These are phyloP conservation scores for Penicillium egyptiacum DNA, from an alignment of 495 filamentous ascomycete species.

Conservation along the genomic window DNA sequence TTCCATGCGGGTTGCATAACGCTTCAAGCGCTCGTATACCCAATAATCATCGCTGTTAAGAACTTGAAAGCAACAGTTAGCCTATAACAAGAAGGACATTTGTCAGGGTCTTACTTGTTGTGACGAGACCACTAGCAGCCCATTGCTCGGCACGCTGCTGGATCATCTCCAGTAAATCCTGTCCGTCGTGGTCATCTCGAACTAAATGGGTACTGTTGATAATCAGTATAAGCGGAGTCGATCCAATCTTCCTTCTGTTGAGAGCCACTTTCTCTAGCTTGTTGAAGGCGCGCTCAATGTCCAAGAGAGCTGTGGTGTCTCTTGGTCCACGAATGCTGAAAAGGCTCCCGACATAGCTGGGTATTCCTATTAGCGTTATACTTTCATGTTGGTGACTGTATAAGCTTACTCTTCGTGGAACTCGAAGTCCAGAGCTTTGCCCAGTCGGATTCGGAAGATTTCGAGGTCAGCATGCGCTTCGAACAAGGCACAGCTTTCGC, in stretches of 20 bases:
- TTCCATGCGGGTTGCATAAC: slow-evolving; percentile 88
- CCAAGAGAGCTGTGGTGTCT: slow-evolving; percentile 84
- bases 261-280: slow-evolving; percentile 95
- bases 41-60: slow-evolving; percentile 97
- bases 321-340: slow-evolving; percentile 93
- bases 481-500: slow-evolving; percentile 85
- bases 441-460: slow-evolving; percentile 88
- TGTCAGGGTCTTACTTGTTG: slow-evolving; percentile 51
- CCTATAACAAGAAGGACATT: background rate
- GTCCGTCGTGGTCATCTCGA: slow-evolving; percentile 85
- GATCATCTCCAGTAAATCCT: slow-evolving; percentile 87
- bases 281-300: slow-evolving; percentile 95
- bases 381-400: background rate
- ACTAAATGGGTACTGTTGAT: slow-evolving; percentile 90
- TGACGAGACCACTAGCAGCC: slow-evolving; percentile 86
- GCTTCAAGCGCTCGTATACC: slow-evolving; percentile 92
- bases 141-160: slow-evolving; percentile 95
- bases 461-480: slow-evolving; percentile 94
- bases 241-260: slow-evolving; percentile 55
- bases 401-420: slow-evolving; percentile 63
- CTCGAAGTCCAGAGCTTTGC: slow-evolving; percentile 92
- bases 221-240: slow-evolving; percentile 74
- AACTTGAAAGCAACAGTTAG: slow-evolving; percentile 41
- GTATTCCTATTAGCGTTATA: slow-evolving; percentile 25
- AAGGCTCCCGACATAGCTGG: slow-evolving; percentile 90